phyloP scores from a whole-genome alignment of 768 basidiomycete species.

The Udeniomyces megalosporus region DNA sequence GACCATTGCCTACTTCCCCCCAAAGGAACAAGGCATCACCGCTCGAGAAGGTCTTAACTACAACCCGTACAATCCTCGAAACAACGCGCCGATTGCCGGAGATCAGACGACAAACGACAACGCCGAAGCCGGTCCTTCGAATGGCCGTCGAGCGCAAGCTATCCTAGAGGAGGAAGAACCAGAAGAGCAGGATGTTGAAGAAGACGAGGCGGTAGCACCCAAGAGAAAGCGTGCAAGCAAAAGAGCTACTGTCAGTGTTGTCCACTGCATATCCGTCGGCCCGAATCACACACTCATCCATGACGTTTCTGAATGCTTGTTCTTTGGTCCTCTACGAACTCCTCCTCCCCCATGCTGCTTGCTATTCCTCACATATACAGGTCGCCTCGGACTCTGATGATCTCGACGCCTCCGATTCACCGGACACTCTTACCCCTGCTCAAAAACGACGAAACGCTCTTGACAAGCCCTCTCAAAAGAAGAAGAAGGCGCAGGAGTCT shows the following conservation, averaged over 20 bases:
- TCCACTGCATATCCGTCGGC: no score
- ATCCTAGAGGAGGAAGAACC: no score
- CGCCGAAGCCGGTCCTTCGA: background rate
- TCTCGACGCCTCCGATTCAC: conserved; percentile 1
- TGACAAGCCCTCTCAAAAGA: background rate
- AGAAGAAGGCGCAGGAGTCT: background rate
- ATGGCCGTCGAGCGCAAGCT: background rate
- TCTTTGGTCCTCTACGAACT: no score
- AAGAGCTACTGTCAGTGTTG: background rate
- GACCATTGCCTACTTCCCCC: background rate
- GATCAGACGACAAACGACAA: background rate
- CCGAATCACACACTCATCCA: no score
- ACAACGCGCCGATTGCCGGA: background rate
- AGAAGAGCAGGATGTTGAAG: no score
- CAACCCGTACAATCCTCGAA: background rate
- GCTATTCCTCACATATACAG: background rate
- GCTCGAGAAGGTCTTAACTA: conserved; percentile 4
- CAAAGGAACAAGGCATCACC: conserved; percentile 16
- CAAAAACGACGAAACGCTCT: background rate
- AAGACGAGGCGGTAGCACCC: no score
- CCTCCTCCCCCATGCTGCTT: background rate
- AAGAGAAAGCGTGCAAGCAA: background rate
- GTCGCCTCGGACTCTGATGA: conserved; percentile 7
- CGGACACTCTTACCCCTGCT: background rate
- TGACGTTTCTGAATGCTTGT: no score